Evolutionary conservation across 768 basidiomycete genomes (phyloP).

Genomic region (Mycena polygramma): DNA sequence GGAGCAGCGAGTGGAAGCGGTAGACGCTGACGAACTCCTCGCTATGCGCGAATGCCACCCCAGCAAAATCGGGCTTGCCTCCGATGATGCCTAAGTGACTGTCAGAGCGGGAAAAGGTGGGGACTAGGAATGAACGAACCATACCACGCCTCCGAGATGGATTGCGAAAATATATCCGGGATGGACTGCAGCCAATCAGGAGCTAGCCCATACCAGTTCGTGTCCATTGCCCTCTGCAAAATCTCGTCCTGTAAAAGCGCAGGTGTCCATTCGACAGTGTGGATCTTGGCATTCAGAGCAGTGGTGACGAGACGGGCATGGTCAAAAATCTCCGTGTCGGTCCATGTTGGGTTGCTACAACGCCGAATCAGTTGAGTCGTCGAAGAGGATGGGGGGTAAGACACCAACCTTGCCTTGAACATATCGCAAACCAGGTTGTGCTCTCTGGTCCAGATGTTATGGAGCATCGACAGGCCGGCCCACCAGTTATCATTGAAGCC

Average conservation of each 20-base stretch:
- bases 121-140: neutral
- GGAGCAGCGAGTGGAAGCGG: conserved; percentile 32
- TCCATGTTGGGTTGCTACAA: conserved; percentile 29
- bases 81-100: conserved; percentile 17
- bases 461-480: conserved; percentile 29
- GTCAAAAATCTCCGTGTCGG: conserved; percentile 31
- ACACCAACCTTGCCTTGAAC: conserved; percentile 26
- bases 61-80: conserved; percentile 29
- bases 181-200: conserved; percentile 21
- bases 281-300: conserved; percentile 36
- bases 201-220: conserved; percentile 33
- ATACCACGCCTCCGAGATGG: conserved; percentile 22
- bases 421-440: conserved; percentile 36
- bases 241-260: conserved; percentile 25
- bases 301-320: conserved; percentile 35
- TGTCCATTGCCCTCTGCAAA: conserved; percentile 22
- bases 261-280: conserved; percentile 37
- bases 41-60: conserved; percentile 34
- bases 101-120: neutral
- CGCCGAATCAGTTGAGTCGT: neutral
- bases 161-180: conserved; percentile 22
- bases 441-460: conserved; percentile 32
- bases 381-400: neutral
- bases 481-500: conserved; percentile 34
- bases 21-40: conserved; percentile 36